phyloP scores from a whole-genome alignment of 2,329 filamentous ascomycete species.

The Monosporascus sp. region DNA sequence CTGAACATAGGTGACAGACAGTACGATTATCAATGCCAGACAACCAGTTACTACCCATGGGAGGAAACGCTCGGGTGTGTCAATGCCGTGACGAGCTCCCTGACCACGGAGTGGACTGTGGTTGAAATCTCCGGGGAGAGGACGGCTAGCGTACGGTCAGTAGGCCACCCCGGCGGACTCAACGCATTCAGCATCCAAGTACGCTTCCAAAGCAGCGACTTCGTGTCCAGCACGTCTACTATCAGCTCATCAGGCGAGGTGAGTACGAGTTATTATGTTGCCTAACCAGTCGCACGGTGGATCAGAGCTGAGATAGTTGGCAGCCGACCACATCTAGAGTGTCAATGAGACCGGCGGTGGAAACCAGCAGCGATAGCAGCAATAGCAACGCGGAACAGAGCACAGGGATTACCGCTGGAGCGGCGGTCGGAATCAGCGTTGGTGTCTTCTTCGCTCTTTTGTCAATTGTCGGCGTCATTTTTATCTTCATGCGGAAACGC shows the following conservation, averaged over 20 bases:
- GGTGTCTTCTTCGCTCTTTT: conserved; percentile 1
- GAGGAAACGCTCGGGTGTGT: conserved; percentile 12
- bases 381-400: neutral
- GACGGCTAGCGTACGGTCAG: conserved; percentile 1
- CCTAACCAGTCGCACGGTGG: neutral
- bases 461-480: neutral
- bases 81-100: neutral
- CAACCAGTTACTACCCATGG: conserved; percentile 3
- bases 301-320: too few relatives aligned
- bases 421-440: conserved; percentile 4
- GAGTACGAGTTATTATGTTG: neutral
- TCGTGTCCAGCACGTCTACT: conserved; percentile 2
- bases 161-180: conserved; percentile 4
- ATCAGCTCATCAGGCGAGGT: neutral
- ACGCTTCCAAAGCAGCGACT: conserved; percentile 11
- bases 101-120: conserved; percentile 6
- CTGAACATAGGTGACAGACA: conserved; percentile 3
- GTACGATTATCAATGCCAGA: conserved; percentile 6
- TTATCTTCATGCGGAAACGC: neutral
- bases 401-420: neutral
- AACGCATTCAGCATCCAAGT: conserved; percentile 17
- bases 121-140: conserved; percentile 1
- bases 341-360: neutral
- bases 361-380: neutral
- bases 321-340: neutral